These are phyloP conservation scores for Castanea crenata DNA, from an alignment of 306 rosid species.

Conservation along the genomic window DNA sequence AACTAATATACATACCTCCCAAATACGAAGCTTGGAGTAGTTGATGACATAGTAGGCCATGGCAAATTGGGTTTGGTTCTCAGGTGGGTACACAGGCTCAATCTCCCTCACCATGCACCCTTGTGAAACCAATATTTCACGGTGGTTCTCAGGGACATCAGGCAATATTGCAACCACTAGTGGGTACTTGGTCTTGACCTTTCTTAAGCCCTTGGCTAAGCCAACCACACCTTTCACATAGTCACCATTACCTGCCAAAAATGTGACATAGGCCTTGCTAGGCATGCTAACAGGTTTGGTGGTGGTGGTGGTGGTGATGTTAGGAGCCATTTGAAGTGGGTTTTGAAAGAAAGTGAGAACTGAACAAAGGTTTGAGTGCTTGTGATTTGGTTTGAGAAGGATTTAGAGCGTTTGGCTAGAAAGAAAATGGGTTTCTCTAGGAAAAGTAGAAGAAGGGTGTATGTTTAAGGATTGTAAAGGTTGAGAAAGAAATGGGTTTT, in stretches of 20 bases:
- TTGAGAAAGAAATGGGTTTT: neutral
- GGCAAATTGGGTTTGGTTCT: slow-evolving; percentile 74
- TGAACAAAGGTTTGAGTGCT: neutral
- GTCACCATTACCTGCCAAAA: slow-evolving; percentile 78
- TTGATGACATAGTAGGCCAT: slow-evolving; percentile 85
- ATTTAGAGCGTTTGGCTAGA: neutral
- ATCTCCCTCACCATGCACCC: slow-evolving; percentile 69
- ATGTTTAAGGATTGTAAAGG: neutral
- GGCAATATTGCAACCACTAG: slow-evolving; percentile 75
- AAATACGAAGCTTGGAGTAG: slow-evolving; percentile 83
- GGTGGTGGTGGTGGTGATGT: slow-evolving; percentile 17
- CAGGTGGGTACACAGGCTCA: slow-evolving; percentile 62
- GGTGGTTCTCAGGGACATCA: slow-evolving; percentile 76
- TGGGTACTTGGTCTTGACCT: slow-evolving; percentile 55
- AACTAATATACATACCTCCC: slow-evolving; percentile 53
- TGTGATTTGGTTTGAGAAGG: neutral
- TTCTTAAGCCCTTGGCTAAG: slow-evolving; percentile 77
- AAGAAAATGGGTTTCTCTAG: neutral
- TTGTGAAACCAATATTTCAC: slow-evolving; percentile 48
- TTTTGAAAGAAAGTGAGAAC: neutral
- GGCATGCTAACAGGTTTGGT: slow-evolving; percentile 1
- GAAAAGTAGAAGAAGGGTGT: neutral
- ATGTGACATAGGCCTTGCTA: slow-evolving; percentile 63
- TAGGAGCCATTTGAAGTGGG: slow-evolving; percentile 51
- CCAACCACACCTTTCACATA: slow-evolving; percentile 83